phyloP scores from a whole-genome alignment of 2,329 filamentous ascomycete genomes.

The Phyllosticta citribraziliensis region DNA sequence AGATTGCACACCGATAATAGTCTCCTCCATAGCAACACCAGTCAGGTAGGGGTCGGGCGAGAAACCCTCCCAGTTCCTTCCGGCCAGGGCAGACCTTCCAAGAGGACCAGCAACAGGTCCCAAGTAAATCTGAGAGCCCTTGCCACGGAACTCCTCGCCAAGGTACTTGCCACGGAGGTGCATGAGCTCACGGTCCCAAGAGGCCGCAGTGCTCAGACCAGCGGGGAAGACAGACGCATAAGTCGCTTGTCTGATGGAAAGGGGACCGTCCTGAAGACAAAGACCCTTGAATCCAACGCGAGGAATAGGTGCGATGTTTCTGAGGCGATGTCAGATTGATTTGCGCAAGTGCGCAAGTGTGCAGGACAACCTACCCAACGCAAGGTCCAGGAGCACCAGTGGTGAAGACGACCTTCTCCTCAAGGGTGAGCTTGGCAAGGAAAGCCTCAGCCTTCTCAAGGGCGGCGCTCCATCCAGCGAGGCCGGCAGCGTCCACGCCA shows the following conservation, averaged over 20 bases:
- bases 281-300: slow-evolving; percentile 31
- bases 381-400: slow-evolving; percentile 26
- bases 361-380: slow-evolving; percentile 18
- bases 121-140: slow-evolving; percentile 33
- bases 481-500: slow-evolving; percentile 1
- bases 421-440: slow-evolving; percentile 25
- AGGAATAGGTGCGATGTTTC: slow-evolving; percentile 25
- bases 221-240: slow-evolving; percentile 28
- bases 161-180: slow-evolving; percentile 24
- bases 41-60: slow-evolving; percentile 39
- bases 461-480: slow-evolving; percentile 24
- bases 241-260: slow-evolving; percentile 18
- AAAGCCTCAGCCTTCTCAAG: slow-evolving; percentile 26
- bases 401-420: slow-evolving; percentile 32
- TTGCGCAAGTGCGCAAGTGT: background rate
- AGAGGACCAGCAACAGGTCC: slow-evolving; percentile 36
- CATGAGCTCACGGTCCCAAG: slow-evolving; percentile 30
- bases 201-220: slow-evolving; percentile 27
- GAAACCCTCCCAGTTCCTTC: slow-evolving; percentile 42
- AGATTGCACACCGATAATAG: slow-evolving; percentile 37
- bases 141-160: slow-evolving; percentile 22
- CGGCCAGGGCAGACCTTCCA: slow-evolving; percentile 33
- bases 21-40: slow-evolving; percentile 33
- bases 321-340: background rate
- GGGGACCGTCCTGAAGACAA: slow-evolving; percentile 31